Percentiles rank a stretch among this genome's conserved stretches.
Evolutionary conservation across 768 basidiomycete species (phyloP).

Genomic region (Lactarius pseudohatsudake): DNA sequence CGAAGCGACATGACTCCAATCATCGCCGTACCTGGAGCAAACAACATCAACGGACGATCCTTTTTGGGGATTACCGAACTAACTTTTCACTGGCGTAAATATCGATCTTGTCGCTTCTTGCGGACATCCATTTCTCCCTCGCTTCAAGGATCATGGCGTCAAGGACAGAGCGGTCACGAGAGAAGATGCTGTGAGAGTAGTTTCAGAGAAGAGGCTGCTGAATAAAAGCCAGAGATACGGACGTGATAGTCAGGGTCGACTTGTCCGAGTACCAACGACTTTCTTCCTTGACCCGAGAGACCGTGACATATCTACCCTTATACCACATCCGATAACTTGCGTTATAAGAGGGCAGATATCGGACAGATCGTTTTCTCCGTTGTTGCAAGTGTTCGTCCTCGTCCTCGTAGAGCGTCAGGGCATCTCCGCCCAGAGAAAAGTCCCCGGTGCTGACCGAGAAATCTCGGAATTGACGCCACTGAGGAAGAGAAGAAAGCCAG

Average conservation of each 20-base stretch:
- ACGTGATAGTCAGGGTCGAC: constrained; percentile 47
- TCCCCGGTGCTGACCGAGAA: constrained; percentile 50
- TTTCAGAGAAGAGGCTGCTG: constrained; percentile 9
- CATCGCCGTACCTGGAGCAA: constrained; percentile 30
- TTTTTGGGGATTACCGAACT: constrained; percentile 9
- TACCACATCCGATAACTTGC: constrained; percentile 49
- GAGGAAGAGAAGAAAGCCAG: constrained; percentile 62
- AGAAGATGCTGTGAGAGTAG: constrained; percentile 10
- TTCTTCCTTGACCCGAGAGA: constrained; percentile 40
- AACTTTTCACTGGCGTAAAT: constrained; percentile 53
- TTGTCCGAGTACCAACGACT: constrained; percentile 39
- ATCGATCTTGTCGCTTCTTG: constrained; percentile 22
- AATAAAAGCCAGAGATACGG: constrained; percentile 24
- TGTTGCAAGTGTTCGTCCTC: constrained; percentile 16
- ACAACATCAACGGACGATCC: background rate
- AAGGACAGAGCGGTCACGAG: constrained; percentile 27
- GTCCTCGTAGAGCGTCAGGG: constrained; percentile 31
- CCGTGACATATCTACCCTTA: constrained; percentile 37
- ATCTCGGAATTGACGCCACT: constrained; percentile 57
- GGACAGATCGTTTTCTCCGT: constrained; percentile 33
- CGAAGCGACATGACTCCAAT: constrained; percentile 56
- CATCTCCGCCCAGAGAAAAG: constrained; percentile 40
- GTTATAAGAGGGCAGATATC: constrained; percentile 45
- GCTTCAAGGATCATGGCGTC: constrained; percentile 28
- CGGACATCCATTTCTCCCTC: constrained; percentile 17